Conservation (phyloP, 768 basidiomycete genomes). For the Gloeophyllum trabeum region DNA sequence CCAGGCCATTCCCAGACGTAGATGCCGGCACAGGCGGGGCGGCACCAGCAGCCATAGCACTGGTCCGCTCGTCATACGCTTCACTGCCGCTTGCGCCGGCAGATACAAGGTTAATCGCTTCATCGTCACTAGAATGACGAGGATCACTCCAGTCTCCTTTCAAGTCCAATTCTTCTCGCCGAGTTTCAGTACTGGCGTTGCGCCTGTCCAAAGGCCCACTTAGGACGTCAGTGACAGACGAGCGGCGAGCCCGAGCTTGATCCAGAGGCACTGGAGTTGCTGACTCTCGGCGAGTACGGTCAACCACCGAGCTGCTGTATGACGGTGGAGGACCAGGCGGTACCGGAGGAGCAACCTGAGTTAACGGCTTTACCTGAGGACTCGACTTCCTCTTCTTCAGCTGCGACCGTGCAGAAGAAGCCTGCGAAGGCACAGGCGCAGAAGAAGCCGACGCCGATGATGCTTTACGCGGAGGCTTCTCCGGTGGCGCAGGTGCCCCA, state of each 20-base stretch:
- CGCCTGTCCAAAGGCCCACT: conserved; percentile 31
- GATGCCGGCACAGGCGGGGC: conserved; percentile 17
- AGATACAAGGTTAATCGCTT: conserved; percentile 74
- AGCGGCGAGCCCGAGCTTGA: conserved; percentile 33
- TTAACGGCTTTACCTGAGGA: conserved; percentile 6
- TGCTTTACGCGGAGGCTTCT: conserved; percentile 12
- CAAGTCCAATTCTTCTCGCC: conserved; percentile 21
- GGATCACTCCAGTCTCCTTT: conserved; percentile 60
- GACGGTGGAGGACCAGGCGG: conserved; percentile 55
- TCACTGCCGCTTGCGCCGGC: conserved; percentile 76
- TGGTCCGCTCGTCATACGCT: conserved; percentile 76
- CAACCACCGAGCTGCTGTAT: conserved; percentile 28
- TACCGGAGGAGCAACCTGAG: conserved; percentile 4
- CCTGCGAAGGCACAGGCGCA: conserved; percentile 6
- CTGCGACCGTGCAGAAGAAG: conserved; percentile 4
- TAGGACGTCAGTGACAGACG: conserved; percentile 51
- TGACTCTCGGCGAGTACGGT: conserved; percentile 24
- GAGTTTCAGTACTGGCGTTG: conserved; percentile 13
- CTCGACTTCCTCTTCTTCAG: conserved; percentile 11
- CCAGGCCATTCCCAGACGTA: conserved; percentile 5
- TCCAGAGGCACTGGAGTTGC: conserved; percentile 31
- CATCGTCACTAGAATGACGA: conserved; percentile 63
- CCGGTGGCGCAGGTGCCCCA: background rate
- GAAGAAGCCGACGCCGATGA: conserved; percentile 5
- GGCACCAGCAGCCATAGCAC: conserved; percentile 31